Conservation (phyloP, 75 land plant genomes). For the Cupressus sempervirens region DNA sequence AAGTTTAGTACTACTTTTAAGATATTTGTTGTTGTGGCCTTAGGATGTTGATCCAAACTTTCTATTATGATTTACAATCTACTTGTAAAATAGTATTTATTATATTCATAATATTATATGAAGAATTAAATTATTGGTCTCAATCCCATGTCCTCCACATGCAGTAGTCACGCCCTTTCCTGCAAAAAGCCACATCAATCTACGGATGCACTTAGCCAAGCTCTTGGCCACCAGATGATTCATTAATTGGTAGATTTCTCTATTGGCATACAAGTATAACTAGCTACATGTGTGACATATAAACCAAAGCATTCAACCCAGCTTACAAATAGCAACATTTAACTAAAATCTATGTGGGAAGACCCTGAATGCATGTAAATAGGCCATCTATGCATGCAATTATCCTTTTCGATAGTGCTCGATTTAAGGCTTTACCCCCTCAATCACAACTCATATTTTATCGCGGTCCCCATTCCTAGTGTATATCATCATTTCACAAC, state of each 20-base stretch:
- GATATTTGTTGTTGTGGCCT: neutral
- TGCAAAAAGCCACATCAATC: too few relatives aligned
- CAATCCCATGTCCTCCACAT: too few relatives aligned
- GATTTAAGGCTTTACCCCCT: neutral
- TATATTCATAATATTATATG: neutral
- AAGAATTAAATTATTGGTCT: neutral
- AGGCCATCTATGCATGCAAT: neutral
- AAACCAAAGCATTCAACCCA: too few relatives aligned
- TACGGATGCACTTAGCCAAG: too few relatives aligned
- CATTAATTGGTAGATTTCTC: too few relatives aligned
- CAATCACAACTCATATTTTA: neutral
- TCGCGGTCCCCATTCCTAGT: neutral
- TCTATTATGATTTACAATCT: neutral
- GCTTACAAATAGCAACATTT: too few relatives aligned
- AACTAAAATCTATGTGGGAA: neutral
- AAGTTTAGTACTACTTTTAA: slow-evolving; percentile 7
- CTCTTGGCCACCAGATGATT: too few relatives aligned
- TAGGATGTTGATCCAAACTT: neutral
- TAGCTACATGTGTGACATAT: too few relatives aligned
- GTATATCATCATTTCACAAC: neutral
- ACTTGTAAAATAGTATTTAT: neutral
- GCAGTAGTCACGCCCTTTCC: too few relatives aligned
- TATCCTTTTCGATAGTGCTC: neutral
- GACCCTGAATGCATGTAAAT: neutral
- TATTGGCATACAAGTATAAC: too few relatives aligned